Evolutionary conservation across 352 stramenopile genomes (phyloP).

Genomic region (Phytophthora fragariaefolia): DNA sequence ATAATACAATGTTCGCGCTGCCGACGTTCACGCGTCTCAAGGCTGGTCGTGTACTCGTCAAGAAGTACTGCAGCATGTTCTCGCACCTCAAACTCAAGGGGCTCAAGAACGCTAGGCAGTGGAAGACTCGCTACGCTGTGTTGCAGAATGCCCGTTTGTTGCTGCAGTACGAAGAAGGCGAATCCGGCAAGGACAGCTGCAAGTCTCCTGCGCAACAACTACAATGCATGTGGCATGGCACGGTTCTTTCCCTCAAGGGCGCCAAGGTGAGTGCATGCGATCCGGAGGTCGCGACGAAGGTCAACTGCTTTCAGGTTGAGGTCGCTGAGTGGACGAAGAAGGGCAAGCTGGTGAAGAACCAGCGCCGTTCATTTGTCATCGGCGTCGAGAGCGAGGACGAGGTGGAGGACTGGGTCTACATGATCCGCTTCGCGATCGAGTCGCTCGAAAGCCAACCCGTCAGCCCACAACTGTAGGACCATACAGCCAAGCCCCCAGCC

Average conservation of each 20-base stretch:
- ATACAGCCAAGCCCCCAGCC: too few relatives aligned
- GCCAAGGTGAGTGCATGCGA: constrained; percentile 81
- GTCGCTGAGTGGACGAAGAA: constrained; percentile 88
- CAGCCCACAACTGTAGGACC: constrained; percentile 10
- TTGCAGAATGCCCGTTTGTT: constrained; percentile 70
- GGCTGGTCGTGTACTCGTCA: constrained; percentile 72
- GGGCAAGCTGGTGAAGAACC: constrained; percentile 63
- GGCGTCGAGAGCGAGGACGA: constrained; percentile 77
- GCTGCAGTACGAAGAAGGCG: constrained; percentile 74
- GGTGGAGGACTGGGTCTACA: constrained; percentile 86
- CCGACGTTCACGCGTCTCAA: constrained; percentile 69
- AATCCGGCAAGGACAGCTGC: constrained; percentile 12
- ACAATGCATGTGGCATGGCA: constrained; percentile 42
- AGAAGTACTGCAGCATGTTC: constrained; percentile 84
- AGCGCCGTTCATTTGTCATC: constrained; percentile 76
- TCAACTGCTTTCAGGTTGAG: constrained; percentile 88
- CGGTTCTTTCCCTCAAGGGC: constrained; percentile 72
- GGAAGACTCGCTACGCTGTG: constrained; percentile 87
- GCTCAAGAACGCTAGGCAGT: constrained; percentile 62
- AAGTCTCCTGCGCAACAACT: constrained; percentile 29
- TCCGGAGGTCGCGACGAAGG: constrained; percentile 70
- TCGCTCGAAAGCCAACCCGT: constrained; percentile 69
- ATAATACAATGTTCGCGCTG: constrained; percentile 10
- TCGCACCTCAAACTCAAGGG: constrained; percentile 77
- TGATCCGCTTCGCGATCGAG: constrained; percentile 88